These are phyloP conservation scores for Ogataea angusta DNA, from an alignment of 805 yeast species.

Conservation along the genomic window DNA sequence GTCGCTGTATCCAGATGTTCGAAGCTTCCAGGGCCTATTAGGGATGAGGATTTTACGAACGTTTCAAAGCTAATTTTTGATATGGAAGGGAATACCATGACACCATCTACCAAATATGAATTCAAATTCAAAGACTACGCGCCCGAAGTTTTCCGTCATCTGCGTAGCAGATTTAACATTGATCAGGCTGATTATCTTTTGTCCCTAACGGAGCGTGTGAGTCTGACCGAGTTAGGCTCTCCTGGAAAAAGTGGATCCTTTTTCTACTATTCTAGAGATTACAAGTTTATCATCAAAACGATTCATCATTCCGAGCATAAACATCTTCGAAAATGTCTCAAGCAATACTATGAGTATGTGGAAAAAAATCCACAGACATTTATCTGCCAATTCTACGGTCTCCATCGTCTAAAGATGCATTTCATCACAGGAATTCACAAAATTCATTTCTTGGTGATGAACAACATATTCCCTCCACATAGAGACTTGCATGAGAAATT, in stretches of 20 bases:
- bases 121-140: conserved; percentile 96
- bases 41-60: conserved; percentile 64
- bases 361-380: conserved; percentile 82
- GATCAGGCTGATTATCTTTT: conserved; percentile 96
- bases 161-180: conserved; percentile 74
- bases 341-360: conserved; percentile 78
- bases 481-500: conserved; percentile 79
- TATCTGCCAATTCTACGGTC: conserved; percentile 92
- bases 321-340: conserved; percentile 68
- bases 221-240: conserved; percentile 86
- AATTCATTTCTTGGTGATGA: conserved; percentile 94
- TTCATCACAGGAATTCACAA: conserved; percentile 53
- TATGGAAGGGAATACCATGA: conserved; percentile 78
- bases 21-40: conserved; percentile 72
- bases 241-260: conserved; percentile 98
- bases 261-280: conserved; percentile 92
- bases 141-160: conserved; percentile 89
- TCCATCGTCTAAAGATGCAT: conserved; percentile 91
- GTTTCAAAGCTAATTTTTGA: conserved; percentile 85
- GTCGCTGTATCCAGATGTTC: conserved; percentile 93
- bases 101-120: conserved; percentile 92
- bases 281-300: conserved; percentile 90
- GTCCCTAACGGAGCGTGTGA: conserved; percentile 88
- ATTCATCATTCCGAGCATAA: conserved; percentile 91
- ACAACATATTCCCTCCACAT: conserved; percentile 92